These are phyloP conservation scores for Eucalyptus erythrocorys DNA, from an alignment of 345 rosid species.

Conservation along the genomic window DNA sequence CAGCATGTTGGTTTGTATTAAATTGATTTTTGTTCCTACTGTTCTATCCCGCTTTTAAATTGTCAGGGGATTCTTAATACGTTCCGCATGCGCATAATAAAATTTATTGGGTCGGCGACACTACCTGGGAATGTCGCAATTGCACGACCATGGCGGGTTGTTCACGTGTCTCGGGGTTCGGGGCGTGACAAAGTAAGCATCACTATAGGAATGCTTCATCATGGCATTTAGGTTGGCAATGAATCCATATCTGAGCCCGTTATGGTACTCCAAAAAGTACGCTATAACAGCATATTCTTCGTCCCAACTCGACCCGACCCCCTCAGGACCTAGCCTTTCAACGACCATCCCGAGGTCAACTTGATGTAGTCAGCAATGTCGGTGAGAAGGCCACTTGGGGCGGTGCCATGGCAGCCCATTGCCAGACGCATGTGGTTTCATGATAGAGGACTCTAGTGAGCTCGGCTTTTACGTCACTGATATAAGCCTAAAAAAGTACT, in stretches of 20 bases:
- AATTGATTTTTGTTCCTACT: no score
- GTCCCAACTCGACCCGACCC: background rate
- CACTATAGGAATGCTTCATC: background rate
- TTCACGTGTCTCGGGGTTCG: no score
- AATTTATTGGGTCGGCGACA: no score
- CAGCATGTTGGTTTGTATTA: no score
- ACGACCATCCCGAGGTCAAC: background rate
- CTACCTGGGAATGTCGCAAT: no score
- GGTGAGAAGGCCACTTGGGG: background rate
- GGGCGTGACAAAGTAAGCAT: no score
- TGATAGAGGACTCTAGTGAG: background rate
- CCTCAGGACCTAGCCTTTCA: background rate
- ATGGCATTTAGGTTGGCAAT: background rate
- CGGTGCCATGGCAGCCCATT: background rate
- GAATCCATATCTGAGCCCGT: background rate
- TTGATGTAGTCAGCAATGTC: background rate
- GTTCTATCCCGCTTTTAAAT: no score
- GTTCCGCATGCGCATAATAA: no score
- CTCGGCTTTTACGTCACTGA: background rate
- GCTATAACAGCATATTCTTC: background rate
- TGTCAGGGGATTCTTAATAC: no score
- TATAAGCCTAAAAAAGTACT: background rate
- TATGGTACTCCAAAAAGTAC: background rate
- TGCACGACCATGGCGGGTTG: no score
- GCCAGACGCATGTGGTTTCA: background rate